Conservation (phyloP, 768 basidiomycete genomes). For the Lentinula edodes region DNA sequence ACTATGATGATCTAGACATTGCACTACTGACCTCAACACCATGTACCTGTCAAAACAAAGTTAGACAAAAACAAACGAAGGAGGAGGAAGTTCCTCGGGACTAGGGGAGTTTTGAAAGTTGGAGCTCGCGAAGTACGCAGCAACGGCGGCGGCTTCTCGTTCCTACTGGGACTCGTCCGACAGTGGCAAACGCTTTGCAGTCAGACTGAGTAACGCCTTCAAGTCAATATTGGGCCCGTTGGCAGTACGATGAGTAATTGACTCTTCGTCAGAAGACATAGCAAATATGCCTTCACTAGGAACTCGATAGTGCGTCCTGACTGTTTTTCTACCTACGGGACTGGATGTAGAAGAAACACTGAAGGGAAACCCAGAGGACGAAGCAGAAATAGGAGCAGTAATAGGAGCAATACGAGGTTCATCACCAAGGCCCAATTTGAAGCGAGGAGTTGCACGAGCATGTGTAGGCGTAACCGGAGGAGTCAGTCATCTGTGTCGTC, state of each 20-base stretch:
- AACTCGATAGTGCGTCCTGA: constrained; percentile 47
- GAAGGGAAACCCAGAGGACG: constrained; percentile 34
- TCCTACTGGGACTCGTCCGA: constrained; percentile 24
- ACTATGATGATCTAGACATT: not conserved
- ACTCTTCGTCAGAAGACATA: constrained; percentile 70
- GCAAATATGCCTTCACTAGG: constrained; percentile 74
- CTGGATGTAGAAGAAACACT: constrained; percentile 32
- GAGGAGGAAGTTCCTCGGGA: constrained; percentile 74
- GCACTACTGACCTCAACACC: not conserved
- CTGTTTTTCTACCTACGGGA: constrained; percentile 22
- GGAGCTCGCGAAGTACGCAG: constrained; percentile 67
- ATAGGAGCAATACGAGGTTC: too few relatives aligned
- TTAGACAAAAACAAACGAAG: constrained; percentile 50
- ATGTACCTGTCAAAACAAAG: constrained; percentile 9
- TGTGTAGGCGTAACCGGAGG: constrained; percentile 55
- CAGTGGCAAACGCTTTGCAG: constrained; percentile 16
- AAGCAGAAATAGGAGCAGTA: constrained; percentile 45
- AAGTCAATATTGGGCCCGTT: constrained; percentile 18
- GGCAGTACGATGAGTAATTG: constrained; percentile 34
- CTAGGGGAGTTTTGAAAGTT: constrained; percentile 84
- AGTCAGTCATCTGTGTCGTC: constrained; percentile 26
- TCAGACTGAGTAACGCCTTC: constrained; percentile 24
- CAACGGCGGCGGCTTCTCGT: constrained; percentile 24
- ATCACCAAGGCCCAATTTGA: constrained; percentile 22
- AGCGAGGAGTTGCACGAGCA: constrained; percentile 18